Evolutionary conservation across 495 filamentous ascomycete species (phyloP).

Genomic region (Penicillium dipodomyicola): DNA sequence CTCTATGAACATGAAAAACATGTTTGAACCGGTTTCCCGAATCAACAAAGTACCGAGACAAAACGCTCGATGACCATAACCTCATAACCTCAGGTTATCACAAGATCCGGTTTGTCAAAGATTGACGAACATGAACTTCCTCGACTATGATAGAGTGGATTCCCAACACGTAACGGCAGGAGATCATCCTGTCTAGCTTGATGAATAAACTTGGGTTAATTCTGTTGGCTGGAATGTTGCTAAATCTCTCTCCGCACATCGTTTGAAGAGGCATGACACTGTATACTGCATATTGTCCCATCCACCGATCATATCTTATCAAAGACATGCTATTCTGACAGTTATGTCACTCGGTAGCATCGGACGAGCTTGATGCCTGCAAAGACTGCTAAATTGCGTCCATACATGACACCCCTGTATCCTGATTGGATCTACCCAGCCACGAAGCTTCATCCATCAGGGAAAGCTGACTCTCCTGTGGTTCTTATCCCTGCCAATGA

Average conservation of each 20-base stretch:
- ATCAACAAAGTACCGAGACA: background rate
- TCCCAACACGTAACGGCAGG: background rate
- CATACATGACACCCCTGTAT: background rate
- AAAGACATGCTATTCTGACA: background rate
- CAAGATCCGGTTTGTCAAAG: background rate
- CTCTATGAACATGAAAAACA: background rate
- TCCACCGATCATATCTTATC: background rate
- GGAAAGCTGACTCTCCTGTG: background rate
- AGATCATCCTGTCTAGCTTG: background rate
- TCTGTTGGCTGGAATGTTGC: constrained; percentile 3
- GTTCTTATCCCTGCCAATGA: constrained; percentile 2
- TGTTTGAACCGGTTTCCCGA: background rate
- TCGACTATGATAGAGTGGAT: background rate
- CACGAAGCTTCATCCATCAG: constrained; percentile 1
- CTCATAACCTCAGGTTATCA: background rate
- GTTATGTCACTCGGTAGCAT: background rate
- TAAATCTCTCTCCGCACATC: background rate
- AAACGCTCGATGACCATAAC: background rate
- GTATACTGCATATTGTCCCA: background rate
- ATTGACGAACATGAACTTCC: background rate
- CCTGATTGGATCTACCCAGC: background rate
- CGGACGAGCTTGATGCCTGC: background rate
- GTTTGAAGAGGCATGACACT: background rate
- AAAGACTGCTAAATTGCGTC: background rate
- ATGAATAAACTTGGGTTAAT: background rate